These are phyloP conservation scores for Glutinoglossum americanum DNA, from an alignment of 495 filamentous ascomycete genomes.

Conservation along the genomic window DNA sequence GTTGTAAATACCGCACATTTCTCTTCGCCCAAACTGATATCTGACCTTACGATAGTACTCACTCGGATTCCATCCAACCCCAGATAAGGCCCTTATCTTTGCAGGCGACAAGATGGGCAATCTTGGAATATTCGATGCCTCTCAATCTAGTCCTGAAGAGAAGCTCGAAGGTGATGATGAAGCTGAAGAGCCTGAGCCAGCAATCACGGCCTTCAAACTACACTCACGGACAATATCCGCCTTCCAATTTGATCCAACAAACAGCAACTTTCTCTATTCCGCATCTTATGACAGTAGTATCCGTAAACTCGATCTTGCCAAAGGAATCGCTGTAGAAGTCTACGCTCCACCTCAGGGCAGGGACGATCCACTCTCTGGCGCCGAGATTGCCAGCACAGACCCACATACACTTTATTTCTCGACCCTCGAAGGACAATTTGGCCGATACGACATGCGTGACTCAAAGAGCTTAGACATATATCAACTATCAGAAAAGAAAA, in stretches of 20 bases:
- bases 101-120: constrained; percentile 91
- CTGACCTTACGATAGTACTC: constrained; percentile 28
- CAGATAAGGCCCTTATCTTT: constrained; percentile 74
- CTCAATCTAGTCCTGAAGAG: constrained; percentile 35
- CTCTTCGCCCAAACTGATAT: neutral
- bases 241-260: constrained; percentile 52
- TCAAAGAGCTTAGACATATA: constrained; percentile 36
- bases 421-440: constrained; percentile 59
- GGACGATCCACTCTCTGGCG: constrained; percentile 58
- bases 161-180: constrained; percentile 33
- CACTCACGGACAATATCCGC: constrained; percentile 76
- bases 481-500: constrained; percentile 79
- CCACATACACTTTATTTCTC: constrained; percentile 70
- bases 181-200: constrained; percentile 43
- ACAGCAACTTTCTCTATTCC: constrained; percentile 50
- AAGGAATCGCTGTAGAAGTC: constrained; percentile 53
- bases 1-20: constrained; percentile 20
- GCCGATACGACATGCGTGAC: constrained; percentile 53
- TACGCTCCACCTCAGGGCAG: constrained; percentile 46
- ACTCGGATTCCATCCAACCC: constrained; percentile 72
- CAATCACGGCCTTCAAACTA: constrained; percentile 67
- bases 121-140: constrained; percentile 81
- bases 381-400: constrained; percentile 51
- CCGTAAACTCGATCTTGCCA: constrained; percentile 64
- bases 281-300: constrained; percentile 91